A percentile compares a stretch with the other conserved stretches of the same genome.
Evolutionary conservation across 2,329 filamentous ascomycete genomes (phyloP).

Genomic region (Trichophaea hybrida): DNA sequence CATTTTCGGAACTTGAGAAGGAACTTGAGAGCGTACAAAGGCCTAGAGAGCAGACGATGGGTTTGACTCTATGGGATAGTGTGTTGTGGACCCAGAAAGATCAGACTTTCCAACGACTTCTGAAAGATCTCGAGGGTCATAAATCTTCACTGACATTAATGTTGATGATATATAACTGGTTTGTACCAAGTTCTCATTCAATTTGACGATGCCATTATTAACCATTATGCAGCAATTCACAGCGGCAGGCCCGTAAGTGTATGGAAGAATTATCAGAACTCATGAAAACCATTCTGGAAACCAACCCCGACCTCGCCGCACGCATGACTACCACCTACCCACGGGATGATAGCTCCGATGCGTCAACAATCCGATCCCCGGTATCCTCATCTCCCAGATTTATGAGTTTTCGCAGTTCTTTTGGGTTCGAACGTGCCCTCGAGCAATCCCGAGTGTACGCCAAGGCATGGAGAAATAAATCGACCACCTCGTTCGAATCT

Average conservation of each 20-base stretch:
- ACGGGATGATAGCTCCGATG: background rate
- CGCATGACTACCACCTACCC: background rate
- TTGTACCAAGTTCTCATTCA: background rate
- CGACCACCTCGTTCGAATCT: background rate
- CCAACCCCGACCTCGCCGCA: background rate
- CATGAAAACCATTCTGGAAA: background rate
- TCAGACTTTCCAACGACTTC: background rate
- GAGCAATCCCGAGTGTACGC: background rate
- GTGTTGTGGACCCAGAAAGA: constrained; percentile 1
- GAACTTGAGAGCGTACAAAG: background rate
- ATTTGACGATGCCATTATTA: background rate
- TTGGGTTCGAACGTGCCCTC: background rate
- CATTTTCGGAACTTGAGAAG: constrained; percentile 5
- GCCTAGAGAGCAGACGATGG: background rate
- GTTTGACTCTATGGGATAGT: background rate
- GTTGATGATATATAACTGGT: constrained; percentile 4
- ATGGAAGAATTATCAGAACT: background rate
- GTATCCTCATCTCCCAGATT: background rate
- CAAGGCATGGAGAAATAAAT: background rate
- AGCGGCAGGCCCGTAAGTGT: background rate
- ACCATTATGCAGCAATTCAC: background rate
- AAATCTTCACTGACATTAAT: constrained; percentile 9
- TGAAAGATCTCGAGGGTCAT: background rate
- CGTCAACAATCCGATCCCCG: background rate
- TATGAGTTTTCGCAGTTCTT: background rate